phyloP scores from a whole-genome alignment of 2,329 filamentous ascomycete species.

The Chaetomiaceae sp. region DNA sequence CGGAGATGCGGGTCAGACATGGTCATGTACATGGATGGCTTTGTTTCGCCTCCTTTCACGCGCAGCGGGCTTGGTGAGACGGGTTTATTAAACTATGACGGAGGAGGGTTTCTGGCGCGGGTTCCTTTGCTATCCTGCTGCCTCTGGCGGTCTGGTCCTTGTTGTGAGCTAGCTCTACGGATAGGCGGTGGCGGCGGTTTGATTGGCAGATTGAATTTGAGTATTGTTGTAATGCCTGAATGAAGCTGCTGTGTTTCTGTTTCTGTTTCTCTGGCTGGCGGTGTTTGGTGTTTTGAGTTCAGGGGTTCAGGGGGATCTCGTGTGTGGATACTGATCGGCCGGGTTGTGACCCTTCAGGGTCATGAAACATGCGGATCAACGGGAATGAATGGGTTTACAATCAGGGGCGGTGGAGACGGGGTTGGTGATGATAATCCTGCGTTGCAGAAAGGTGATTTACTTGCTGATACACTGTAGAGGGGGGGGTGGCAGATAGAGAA shows the following conservation, averaged over 20 bases:
- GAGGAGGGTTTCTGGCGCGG: background rate
- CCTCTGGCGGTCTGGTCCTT: background rate
- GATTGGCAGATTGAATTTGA: slow-evolving; percentile 21
- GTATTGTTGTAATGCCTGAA: slow-evolving; percentile 9
- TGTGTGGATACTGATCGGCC: background rate
- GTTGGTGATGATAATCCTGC: too few species aligned
- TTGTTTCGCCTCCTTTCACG: too few species aligned
- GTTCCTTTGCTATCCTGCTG: background rate
- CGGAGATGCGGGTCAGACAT: too few species aligned
- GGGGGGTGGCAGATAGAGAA: too few species aligned
- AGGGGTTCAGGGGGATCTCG: background rate
- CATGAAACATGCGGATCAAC: too few species aligned
- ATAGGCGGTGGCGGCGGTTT: background rate
- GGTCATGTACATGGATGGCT: too few species aligned
- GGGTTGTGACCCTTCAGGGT: background rate
- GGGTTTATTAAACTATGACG: too few species aligned
- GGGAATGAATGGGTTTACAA: background rate
- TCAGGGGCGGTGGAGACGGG: background rate
- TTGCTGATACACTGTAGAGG: too few species aligned
- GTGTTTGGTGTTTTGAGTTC: background rate
- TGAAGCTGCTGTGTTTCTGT: background rate
- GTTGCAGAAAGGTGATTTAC: too few species aligned
- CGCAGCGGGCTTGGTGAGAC: too few species aligned
- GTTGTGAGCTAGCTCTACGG: background rate
- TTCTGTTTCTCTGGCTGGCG: background rate